Evolutionary conservation across 805 yeast genomes (phyloP).

Genomic region (Hanseniaspora guilliermondii): DNA sequence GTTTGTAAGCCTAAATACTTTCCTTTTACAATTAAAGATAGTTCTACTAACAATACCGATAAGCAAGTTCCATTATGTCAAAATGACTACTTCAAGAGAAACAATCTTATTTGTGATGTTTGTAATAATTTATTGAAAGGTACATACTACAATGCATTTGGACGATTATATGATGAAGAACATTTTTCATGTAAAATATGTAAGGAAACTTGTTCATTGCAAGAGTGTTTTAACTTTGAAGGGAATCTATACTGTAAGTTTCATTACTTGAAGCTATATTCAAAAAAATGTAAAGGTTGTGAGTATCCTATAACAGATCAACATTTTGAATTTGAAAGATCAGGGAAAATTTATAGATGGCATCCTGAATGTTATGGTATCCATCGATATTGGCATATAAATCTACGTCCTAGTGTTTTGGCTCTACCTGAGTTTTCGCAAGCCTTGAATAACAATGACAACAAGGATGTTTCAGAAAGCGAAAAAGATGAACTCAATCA

Average conservation of each 20-base stretch:
- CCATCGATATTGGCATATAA: constrained; percentile 90
- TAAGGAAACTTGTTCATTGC: constrained; percentile 71
- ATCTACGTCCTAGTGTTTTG: constrained; percentile 49
- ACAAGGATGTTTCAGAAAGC: background rate
- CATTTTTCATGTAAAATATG: constrained; percentile 90
- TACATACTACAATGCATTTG: constrained; percentile 85
- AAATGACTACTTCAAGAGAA: constrained; percentile 75
- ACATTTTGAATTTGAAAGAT: constrained; percentile 81
- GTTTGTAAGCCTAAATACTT: constrained; percentile 81
- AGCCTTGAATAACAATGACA: constrained; percentile 20
- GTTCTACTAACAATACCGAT: constrained; percentile 24
- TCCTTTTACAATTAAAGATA: constrained; percentile 42
- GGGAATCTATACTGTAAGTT: constrained; percentile 76
- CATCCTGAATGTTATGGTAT: constrained; percentile 99
- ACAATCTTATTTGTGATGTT: constrained; percentile 71
- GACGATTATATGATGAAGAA: constrained; percentile 83
- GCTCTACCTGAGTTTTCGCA: constrained; percentile 31
- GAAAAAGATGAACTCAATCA: constrained; percentile 33
- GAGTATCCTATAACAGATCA: constrained; percentile 82
- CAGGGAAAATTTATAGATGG: constrained; percentile 92
- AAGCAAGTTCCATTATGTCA: constrained; percentile 67
- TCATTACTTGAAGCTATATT: constrained; percentile 77
- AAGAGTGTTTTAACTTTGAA: constrained; percentile 83
- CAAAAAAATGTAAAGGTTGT: constrained; percentile 90
- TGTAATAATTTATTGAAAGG: constrained; percentile 83